These are phyloP conservation scores for Ganoderma meredithae DNA, from an alignment of 1,284 basidiomycete species.

Conservation along the genomic window DNA sequence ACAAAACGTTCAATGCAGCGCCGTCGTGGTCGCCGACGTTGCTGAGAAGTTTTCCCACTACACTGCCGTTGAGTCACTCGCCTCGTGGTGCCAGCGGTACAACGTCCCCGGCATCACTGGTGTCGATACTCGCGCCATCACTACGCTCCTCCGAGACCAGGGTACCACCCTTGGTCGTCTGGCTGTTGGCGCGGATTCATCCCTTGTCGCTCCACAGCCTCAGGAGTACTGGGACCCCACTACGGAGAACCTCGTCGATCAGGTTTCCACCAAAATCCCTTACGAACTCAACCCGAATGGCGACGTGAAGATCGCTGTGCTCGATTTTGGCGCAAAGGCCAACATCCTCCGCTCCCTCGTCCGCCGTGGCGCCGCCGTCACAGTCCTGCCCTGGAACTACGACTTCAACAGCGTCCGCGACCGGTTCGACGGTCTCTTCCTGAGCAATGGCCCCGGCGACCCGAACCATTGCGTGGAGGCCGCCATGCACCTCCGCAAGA, in stretches of 20 bases:
- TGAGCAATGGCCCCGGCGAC: constrained; percentile 97
- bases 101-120: constrained; percentile 95
- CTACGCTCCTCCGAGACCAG: constrained; percentile 92
- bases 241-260: constrained; percentile 90
- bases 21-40: constrained; percentile 93
- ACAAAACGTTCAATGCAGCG: constrained; percentile 88
- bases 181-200: constrained; percentile 82
- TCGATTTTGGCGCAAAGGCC: constrained; percentile 98
- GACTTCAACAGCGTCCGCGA: constrained; percentile 94
- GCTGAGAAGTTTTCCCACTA: constrained; percentile 97
- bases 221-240: constrained; percentile 94
- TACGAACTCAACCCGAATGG: constrained; percentile 91
- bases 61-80: constrained; percentile 90
- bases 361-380: constrained; percentile 90
- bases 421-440: constrained; percentile 94
- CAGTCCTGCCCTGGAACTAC: constrained; percentile 97
- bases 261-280: constrained; percentile 87
- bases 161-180: constrained; percentile 96
- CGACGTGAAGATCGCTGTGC: constrained; percentile 91
- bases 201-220: constrained; percentile 62
- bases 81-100: constrained; percentile 93
- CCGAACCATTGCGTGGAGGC: constrained; percentile 92
- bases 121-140: constrained; percentile 97
- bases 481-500: constrained; percentile 80
- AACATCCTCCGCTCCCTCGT: constrained; percentile 96